Conservation (phyloP, 2,329 filamentous ascomycete genomes). For the Zalaria obscura region DNA sequence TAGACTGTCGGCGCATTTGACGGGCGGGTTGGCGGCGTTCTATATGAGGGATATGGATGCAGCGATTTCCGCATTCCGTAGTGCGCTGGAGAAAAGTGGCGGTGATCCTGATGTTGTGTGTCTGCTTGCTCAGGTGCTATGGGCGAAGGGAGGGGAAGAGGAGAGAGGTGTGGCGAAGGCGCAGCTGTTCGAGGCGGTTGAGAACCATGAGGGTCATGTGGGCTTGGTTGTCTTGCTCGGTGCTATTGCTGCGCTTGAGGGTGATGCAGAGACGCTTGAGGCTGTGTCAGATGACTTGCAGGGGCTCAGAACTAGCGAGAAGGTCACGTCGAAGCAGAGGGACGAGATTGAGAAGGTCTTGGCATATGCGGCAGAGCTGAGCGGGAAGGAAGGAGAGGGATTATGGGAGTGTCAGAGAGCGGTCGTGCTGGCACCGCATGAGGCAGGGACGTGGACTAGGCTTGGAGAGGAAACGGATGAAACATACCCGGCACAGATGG, state of each 20-base stretch:
- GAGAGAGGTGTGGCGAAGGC: slow-evolving; percentile 65
- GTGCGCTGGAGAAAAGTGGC: slow-evolving; percentile 62
- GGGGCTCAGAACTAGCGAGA: slow-evolving; percentile 52
- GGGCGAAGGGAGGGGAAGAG: slow-evolving; percentile 68
- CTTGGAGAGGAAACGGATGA: slow-evolving; percentile 48
- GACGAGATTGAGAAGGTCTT: slow-evolving; percentile 60
- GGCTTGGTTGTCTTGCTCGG: slow-evolving; percentile 70
- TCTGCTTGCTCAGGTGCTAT: slow-evolving; percentile 78
- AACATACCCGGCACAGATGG: slow-evolving; percentile 55
- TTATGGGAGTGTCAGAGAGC: slow-evolving; percentile 49
- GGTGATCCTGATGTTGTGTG: slow-evolving; percentile 74
- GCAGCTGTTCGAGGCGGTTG: slow-evolving; percentile 67
- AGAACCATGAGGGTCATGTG: slow-evolving; percentile 59
- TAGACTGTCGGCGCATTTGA: slow-evolving; percentile 72
- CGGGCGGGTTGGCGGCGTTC: slow-evolving; percentile 71
- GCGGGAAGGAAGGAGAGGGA: slow-evolving; percentile 27
- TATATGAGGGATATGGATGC: slow-evolving; percentile 50
- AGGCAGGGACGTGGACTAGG: slow-evolving; percentile 69
- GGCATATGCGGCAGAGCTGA: slow-evolving; percentile 53
- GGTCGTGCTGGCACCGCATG: slow-evolving; percentile 66
- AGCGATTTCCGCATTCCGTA: slow-evolving; percentile 66
- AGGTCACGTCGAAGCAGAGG: slow-evolving; percentile 49
- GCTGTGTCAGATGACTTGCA: slow-evolving; percentile 70
- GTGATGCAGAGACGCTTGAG: slow-evolving; percentile 63
- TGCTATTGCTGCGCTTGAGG: slow-evolving; percentile 68